Evolutionary conservation across 2,329 filamentous ascomycete species (phyloP).

Genomic region (Trichoderma afroharzianum): DNA sequence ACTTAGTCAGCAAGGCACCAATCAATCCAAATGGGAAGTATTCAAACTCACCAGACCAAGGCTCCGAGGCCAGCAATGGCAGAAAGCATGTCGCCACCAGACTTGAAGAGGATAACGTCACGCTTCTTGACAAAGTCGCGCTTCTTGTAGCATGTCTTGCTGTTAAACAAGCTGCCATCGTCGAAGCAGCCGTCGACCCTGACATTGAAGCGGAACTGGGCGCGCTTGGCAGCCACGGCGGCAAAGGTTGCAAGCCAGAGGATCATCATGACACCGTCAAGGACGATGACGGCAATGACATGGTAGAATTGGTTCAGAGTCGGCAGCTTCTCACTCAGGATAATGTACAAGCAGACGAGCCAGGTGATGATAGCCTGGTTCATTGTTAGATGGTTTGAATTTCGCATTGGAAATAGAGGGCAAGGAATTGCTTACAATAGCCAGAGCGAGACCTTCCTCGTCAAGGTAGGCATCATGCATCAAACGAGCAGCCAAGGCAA

Average conservation of each 20-base stretch:
- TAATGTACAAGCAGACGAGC: conserved; percentile 39
- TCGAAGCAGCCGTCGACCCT: conserved; percentile 31
- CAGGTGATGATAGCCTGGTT: conserved; percentile 44
- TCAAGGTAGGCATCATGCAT: conserved; percentile 40
- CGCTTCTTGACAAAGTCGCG: conserved; percentile 29
- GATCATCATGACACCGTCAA: conserved; percentile 43
- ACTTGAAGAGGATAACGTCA: conserved; percentile 35
- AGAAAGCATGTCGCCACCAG: conserved; percentile 35
- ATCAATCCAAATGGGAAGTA: accelerated
- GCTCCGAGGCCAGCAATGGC: conserved; percentile 44
- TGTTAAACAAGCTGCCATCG: conserved; percentile 40
- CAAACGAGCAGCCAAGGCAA: conserved; percentile 41
- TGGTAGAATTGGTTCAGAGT: conserved; percentile 38
- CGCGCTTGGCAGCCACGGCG: conserved; percentile 39
- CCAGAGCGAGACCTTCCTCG: conserved; percentile 39
- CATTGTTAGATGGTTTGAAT: conserved; percentile 10
- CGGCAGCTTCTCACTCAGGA: conserved; percentile 40
- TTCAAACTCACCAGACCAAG: conserved; percentile 36
- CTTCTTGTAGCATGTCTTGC: conserved; percentile 34
- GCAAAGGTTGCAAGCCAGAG: conserved; percentile 47
- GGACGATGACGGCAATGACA: conserved; percentile 41
- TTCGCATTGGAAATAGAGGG: not conserved
- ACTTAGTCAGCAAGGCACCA: not conserved
- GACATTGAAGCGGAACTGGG: conserved; percentile 33
- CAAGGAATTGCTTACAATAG: conserved; percentile 33